phyloP scores from a whole-genome alignment of 768 basidiomycete species.

The Macrolepiota dolichaula region DNA sequence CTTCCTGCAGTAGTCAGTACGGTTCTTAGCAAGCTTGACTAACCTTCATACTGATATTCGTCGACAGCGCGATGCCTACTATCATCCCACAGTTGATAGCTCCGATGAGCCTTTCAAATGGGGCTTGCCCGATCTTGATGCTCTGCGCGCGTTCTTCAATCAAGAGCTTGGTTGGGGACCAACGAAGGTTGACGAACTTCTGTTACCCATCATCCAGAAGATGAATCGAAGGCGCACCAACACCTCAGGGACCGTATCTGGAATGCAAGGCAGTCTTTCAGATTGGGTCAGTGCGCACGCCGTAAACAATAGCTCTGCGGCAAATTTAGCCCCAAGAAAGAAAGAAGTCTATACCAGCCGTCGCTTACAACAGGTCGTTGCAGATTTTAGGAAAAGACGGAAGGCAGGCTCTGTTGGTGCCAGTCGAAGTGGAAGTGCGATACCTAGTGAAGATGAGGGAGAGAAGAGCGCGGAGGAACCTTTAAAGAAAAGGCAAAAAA shows the following conservation, averaged over 20 bases:
- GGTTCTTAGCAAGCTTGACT: not conserved
- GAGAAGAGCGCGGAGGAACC: conserved; percentile 14
- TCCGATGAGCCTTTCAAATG: conserved; percentile 95
- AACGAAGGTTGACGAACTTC: conserved; percentile 81
- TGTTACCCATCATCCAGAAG: conserved; percentile 89
- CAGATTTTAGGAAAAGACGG: conserved; percentile 69
- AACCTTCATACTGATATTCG: conserved; percentile 1
- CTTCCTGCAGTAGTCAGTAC: conserved; percentile 80
- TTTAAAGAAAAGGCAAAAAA: conserved; percentile 26
- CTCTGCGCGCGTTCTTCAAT: conserved; percentile 75
- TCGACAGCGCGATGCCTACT: conserved; percentile 84
- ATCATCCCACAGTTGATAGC: conserved; percentile 84
- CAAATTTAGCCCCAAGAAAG: conserved; percentile 71
- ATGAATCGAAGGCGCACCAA: conserved; percentile 61
- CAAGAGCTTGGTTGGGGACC: conserved; percentile 82
- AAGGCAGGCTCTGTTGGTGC: conserved; percentile 24
- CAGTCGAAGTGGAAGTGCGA: conserved; percentile 20
- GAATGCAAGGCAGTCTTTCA: conserved; percentile 75
- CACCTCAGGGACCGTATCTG: conserved; percentile 56
- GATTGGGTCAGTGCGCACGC: conserved; percentile 70
- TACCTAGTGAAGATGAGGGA: conserved; percentile 13
- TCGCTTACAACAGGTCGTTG: conserved; percentile 82
- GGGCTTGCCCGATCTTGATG: conserved; percentile 96
- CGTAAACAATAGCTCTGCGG: conserved; percentile 38
- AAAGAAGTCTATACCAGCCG: conserved; percentile 84